A percentile compares a stretch with the other conserved stretches of the same genome.
Evolutionary conservation across 257 asterid genomes (phyloP).

Genomic region (Primulina huaijiensis): DNA sequence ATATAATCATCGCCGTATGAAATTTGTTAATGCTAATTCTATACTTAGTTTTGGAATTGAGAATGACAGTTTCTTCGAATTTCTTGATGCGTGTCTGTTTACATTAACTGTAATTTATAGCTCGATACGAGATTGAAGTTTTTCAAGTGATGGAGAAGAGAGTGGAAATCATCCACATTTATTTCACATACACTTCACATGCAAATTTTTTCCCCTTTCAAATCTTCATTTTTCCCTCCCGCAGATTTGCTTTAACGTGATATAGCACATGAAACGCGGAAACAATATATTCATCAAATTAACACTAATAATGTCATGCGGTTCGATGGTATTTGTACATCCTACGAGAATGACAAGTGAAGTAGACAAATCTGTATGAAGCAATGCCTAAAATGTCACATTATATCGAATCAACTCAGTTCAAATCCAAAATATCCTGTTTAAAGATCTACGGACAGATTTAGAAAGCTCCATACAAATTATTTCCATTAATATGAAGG

Average conservation of each 20-base stretch:
- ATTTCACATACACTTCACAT: not conserved
- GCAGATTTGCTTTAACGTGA: too few species aligned
- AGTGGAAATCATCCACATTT: not conserved
- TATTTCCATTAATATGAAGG: not conserved
- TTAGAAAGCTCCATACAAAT: not conserved
- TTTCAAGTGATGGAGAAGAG: not conserved
- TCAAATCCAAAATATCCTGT: conserved; percentile 6
- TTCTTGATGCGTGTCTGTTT: not conserved
- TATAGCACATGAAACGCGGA: too few species aligned
- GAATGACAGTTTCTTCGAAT: not conserved
- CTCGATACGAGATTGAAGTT: not conserved
- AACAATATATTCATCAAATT: too few species aligned
- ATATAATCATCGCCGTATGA: conserved; percentile 21
- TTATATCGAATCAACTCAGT: not conserved
- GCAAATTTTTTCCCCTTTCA: too few species aligned
- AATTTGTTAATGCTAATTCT: conserved; percentile 29
- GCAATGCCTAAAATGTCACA: not conserved
- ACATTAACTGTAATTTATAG: not conserved
- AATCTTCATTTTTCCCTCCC: too few species aligned
- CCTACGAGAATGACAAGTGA: not conserved
- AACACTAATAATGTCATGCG: too few species aligned
- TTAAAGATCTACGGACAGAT: conserved; percentile 12
- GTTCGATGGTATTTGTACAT: too few species aligned
- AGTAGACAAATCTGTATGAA: not conserved
- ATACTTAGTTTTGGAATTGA: not conserved